These are phyloP conservation scores for Ophiostoma novo-ulmi DNA, from an alignment of 2,329 filamentous ascomycete species.

Conservation along the genomic window DNA sequence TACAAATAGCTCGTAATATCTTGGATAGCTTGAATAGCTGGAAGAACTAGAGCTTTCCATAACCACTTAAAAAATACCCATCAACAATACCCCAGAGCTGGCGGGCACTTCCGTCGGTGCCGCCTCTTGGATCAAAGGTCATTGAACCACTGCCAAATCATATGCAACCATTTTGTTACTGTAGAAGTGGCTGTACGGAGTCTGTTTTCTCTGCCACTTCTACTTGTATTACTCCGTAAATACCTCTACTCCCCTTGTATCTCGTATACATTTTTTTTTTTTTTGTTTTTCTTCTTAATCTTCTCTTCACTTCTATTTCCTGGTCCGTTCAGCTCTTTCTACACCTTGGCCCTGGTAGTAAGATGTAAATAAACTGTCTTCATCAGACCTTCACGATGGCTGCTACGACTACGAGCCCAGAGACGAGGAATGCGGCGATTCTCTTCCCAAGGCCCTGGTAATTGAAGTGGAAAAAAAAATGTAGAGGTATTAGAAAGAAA, in stretches of 20 bases:
- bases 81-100: neutral
- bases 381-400: neutral
- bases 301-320: neutral
- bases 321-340: neutral
- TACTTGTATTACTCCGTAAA: neutral
- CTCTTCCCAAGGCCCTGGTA: constrained; percentile 16
- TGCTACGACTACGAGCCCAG: neutral
- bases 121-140: neutral
- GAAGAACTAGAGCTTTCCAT: neutral
- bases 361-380: neutral
- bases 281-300: neutral
- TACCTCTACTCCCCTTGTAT: no score
- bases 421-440: neutral
- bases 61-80: neutral
- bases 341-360: neutral
- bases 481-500: neutral
- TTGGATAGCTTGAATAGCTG: neutral
- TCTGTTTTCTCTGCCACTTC: neutral
- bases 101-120: constrained; percentile 10
- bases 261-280: neutral
- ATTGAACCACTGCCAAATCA: neutral
- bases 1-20: neutral
- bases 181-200: neutral
- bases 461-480: constrained; percentile 3
- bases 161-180: neutral